Conservation (phyloP, 257 asterid species). For the Vinca minor region DNA sequence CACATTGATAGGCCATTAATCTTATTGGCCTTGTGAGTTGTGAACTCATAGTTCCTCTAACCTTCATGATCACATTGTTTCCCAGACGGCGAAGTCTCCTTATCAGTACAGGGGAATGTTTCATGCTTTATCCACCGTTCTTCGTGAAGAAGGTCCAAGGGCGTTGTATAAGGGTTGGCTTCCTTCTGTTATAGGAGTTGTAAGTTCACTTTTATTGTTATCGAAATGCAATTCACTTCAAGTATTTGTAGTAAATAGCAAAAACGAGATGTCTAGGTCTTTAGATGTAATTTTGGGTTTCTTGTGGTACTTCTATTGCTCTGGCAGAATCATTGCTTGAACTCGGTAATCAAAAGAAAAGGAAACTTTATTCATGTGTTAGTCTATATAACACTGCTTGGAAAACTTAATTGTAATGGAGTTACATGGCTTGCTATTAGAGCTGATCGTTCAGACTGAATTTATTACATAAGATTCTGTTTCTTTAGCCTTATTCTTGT, state of each 20-base stretch:
- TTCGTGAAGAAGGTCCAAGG: slow-evolving; percentile 95
- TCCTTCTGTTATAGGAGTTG: slow-evolving; percentile 98
- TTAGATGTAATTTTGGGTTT: background rate
- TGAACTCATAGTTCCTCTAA: slow-evolving; percentile 4
- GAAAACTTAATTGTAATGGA: background rate
- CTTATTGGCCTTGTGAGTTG: background rate
- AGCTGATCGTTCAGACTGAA: background rate
- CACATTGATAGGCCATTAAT: background rate
- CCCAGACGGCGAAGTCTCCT: slow-evolving; percentile 86
- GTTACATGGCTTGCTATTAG: background rate
- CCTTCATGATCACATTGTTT: slow-evolving; percentile 13
- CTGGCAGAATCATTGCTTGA: background rate
- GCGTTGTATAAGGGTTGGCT: slow-evolving; percentile 98
- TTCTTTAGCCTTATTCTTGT: background rate
- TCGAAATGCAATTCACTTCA: background rate
- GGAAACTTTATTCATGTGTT: background rate
- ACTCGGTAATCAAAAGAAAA: background rate
- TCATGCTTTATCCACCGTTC: slow-evolving; percentile 91
- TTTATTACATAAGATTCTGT: background rate
- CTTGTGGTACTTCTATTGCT: background rate
- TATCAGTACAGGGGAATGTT: slow-evolving; percentile 87
- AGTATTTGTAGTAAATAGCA: background rate
- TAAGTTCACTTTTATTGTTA: slow-evolving; percentile 34
- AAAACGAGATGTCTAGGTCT: background rate
- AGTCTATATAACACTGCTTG: background rate